Conservation (phyloP, 345 rosid genomes). For the Leavenworthia alabamica region DNA sequence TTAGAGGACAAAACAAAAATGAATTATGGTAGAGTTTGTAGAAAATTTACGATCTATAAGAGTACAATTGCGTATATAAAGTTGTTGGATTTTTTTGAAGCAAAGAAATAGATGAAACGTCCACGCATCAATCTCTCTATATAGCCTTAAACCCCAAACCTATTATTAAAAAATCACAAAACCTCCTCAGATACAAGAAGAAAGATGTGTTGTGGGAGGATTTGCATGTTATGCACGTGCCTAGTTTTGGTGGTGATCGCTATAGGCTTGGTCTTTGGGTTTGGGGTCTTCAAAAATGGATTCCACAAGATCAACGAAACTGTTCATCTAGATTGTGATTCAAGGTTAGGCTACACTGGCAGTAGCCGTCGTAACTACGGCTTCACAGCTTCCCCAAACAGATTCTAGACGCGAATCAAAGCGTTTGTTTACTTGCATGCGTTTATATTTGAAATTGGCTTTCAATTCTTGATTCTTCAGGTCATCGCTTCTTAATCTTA, state of each 20-base stretch:
- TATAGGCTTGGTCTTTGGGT: slow-evolving; percentile 6
- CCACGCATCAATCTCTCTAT: too few species aligned
- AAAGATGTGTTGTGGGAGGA: slow-evolving; percentile 21
- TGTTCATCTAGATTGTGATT: neutral
- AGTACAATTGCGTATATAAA: too few species aligned
- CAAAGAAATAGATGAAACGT: too few species aligned
- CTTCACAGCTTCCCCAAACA: neutral
- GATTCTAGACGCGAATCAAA: neutral
- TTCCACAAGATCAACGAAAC: neutral
- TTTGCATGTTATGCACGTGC: slow-evolving; percentile 23
- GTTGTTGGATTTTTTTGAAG: too few species aligned
- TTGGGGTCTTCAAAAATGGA: slow-evolving; percentile 7
- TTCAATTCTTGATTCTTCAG: neutral
- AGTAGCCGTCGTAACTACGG: neutral
- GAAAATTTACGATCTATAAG: too few species aligned
- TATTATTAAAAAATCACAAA: too few species aligned
- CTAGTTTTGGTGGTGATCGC: slow-evolving; percentile 6
- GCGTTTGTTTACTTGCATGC: neutral
- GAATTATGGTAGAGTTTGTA: too few species aligned
- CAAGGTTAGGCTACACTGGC: neutral
- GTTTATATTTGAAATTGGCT: neutral
- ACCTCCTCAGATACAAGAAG: too few species aligned
- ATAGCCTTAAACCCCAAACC: too few species aligned
- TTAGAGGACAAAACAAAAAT: too few species aligned
- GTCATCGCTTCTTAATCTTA: neutral